Conservation (phyloP, 495 filamentous ascomycete species). For the Penicillium desertorum region DNA sequence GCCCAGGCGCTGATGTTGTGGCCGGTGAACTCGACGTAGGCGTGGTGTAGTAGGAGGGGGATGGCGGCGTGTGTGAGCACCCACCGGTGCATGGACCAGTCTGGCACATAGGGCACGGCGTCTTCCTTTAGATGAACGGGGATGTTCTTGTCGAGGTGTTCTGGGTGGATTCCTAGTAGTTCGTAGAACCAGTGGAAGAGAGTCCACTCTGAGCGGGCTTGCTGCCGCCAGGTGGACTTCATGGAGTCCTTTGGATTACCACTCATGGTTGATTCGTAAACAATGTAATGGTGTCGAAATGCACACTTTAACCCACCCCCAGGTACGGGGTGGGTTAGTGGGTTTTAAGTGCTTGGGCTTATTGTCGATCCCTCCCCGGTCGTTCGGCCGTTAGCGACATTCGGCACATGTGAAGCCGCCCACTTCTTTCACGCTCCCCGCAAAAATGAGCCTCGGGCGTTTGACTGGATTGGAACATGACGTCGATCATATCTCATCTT, state of each 20-base stretch:
- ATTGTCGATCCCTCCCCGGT: slow-evolving; percentile 17
- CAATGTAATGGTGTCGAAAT: not conserved
- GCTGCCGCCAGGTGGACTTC: slow-evolving; percentile 39
- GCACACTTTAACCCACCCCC: not conserved
- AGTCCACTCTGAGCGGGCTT: slow-evolving; percentile 31
- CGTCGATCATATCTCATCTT: slow-evolving; percentile 24
- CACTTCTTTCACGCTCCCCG: slow-evolving; percentile 19
- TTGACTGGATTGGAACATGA: slow-evolving; percentile 12
- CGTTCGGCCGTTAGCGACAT: slow-evolving; percentile 7
- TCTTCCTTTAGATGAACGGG: slow-evolving; percentile 31
- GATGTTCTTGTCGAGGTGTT: slow-evolving; percentile 26
- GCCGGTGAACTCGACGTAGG: slow-evolving; percentile 29
- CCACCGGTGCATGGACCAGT: slow-evolving; percentile 37
- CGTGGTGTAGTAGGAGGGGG: slow-evolving; percentile 31
- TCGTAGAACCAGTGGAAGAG: slow-evolving; percentile 38
- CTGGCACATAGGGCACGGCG: slow-evolving; percentile 28
- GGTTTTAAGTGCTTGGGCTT: slow-evolving; percentile 15
- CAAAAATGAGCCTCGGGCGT: slow-evolving; percentile 27
- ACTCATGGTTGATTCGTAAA: slow-evolving; percentile 13
- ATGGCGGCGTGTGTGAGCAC: slow-evolving; percentile 28
- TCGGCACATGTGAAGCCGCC: slow-evolving; percentile 28
- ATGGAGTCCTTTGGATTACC: slow-evolving; percentile 37
- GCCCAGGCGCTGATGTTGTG: slow-evolving; percentile 26
- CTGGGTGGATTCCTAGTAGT: slow-evolving; percentile 31
- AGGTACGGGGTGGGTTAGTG: slow-evolving; percentile 2